Evolutionary conservation across 1,139 yeast genomes (phyloP), one percentile per base, ranked within the genome.

Genomic region (Blastobotrys indianensis): DNA sequence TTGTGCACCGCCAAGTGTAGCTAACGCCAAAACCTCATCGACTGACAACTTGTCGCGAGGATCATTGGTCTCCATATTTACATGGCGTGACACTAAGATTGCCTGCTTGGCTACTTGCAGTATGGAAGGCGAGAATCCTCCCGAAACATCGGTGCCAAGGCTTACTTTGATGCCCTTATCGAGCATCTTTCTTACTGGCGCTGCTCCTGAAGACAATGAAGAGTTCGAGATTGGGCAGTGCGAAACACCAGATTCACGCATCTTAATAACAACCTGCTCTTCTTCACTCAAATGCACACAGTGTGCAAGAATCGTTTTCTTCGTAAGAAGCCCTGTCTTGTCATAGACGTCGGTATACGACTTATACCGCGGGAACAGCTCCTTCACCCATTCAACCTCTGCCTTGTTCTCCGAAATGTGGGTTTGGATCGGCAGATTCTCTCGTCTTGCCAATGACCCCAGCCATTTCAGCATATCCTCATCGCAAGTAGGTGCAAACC

Each of bases 141-240:
- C 98, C 38, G 95, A 84, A 20, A 90, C 78, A 62, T 92, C 98
- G 1, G 96, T 84, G 1, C 98, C 98, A 44, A 92, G 72, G 7
- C 94, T 77, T 15, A 90, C 92, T 51, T 86, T 84, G 53, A 90
- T 75, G 9, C 77, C 78, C 45, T 76, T 74, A 42, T 82, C 72
- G 48, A 88, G 69, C 42, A 86, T 68, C 71, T 82, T 77, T 54
- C 85, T 74, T 6, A 92, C 77, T 15, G 92, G 85, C 4, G 96
- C 94, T 63, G 87, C 94, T 10, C 98, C 98, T 17, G 95, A 83
- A 1, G 95, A 81, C 49, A 92, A 75, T 25, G 94, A 81, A 0
- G 95, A 80, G 62, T 92, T 92, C 32, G 95, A 85, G 11, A 90
- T 79, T 4, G 98, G 98, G 64, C 98, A 92, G 66, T 92, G 98